Conservation (phyloP, 2,329 filamentous ascomycete species). For the Cladorrhinum sp. region DNA sequence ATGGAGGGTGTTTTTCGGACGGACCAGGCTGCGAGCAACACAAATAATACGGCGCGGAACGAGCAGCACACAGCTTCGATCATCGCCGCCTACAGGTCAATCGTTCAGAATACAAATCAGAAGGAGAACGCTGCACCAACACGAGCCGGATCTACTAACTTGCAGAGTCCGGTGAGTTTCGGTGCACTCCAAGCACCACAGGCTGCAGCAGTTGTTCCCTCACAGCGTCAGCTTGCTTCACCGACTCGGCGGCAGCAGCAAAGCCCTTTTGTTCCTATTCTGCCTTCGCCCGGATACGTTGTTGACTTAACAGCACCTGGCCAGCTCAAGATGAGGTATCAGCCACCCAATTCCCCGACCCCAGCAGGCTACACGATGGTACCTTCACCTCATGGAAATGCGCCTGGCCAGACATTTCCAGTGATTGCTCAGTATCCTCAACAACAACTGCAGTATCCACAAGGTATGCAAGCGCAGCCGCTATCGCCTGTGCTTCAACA, state of each 20-base stretch:
- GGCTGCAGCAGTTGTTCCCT: background rate
- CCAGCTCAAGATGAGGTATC: background rate
- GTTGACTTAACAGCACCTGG: background rate
- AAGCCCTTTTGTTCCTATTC: background rate
- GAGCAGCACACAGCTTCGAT: slow-evolving; percentile 20
- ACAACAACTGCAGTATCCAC: slow-evolving; percentile 12
- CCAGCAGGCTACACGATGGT: background rate
- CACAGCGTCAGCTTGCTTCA: background rate
- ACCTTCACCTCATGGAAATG: background rate
- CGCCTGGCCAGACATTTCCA: background rate
- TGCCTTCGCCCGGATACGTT: background rate
- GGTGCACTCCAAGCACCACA: background rate
- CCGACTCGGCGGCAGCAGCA: background rate
- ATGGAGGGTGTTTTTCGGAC: slow-evolving; percentile 27
- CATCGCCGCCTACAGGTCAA: slow-evolving; percentile 17
- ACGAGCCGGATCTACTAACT: background rate
- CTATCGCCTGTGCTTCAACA: slow-evolving; percentile 1
- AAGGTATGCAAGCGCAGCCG: background rate
- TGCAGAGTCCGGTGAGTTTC: background rate
- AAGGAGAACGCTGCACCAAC: background rate
- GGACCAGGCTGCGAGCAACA: slow-evolving; percentile 22
- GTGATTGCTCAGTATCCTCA: background rate
- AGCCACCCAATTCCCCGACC: background rate
- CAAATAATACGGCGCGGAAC: slow-evolving; percentile 15
- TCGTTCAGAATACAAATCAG: background rate